Percentiles rank a stretch among this genome's conserved stretches.
Evolutionary conservation across 1,139 yeast genomes (phyloP).

Genomic region (Hansenula lynferdii): DNA sequence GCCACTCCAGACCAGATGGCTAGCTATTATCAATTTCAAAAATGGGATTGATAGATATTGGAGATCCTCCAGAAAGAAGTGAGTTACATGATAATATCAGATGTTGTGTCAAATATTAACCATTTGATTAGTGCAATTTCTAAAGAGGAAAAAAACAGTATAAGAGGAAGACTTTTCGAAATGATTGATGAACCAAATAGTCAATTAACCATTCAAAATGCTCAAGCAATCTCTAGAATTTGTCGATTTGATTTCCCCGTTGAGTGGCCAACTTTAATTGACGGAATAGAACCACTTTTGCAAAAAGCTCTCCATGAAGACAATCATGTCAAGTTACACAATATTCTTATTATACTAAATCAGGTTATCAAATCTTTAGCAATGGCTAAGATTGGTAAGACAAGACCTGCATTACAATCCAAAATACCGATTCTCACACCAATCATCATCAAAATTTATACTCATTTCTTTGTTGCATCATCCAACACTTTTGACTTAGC

Average conservation of each 20-base stretch:
- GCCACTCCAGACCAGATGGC: conserved; percentile 71
- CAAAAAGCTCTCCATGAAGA: conserved; percentile 32
- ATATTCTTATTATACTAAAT: conserved; percentile 61
- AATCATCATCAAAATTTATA: conserved; percentile 54
- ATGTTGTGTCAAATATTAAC: no score
- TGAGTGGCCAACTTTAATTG: conserved; percentile 81
- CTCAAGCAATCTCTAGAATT: conserved; percentile 74
- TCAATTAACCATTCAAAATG: conserved; percentile 75
- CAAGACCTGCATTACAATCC: conserved; percentile 73
- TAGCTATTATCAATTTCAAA: conserved; percentile 82
- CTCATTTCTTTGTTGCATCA: conserved; percentile 61
- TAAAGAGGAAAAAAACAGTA: conserved; percentile 64
- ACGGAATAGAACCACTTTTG: conserved; percentile 50
- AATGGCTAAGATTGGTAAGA: conserved; percentile 75
- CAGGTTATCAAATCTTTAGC: conserved; percentile 73
- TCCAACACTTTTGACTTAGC: conserved; percentile 29
- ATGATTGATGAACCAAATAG: conserved; percentile 65
- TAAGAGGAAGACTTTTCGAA: conserved; percentile 54
- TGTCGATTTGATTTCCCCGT: conserved; percentile 81
- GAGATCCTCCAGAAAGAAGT: conserved; percentile 55
- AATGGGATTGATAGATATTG: conserved; percentile 83
- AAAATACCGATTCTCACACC: conserved; percentile 62
- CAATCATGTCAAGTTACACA: conserved; percentile 51
- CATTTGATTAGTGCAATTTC: conserved; percentile 37
- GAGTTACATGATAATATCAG: not conserved